Percentiles rank a stretch among this genome's conserved stretches.
These are phyloP conservation scores for Scortechinia acanthostroma DNA, from an alignment of 2,329 filamentous ascomycete species.

Conservation along the genomic window DNA sequence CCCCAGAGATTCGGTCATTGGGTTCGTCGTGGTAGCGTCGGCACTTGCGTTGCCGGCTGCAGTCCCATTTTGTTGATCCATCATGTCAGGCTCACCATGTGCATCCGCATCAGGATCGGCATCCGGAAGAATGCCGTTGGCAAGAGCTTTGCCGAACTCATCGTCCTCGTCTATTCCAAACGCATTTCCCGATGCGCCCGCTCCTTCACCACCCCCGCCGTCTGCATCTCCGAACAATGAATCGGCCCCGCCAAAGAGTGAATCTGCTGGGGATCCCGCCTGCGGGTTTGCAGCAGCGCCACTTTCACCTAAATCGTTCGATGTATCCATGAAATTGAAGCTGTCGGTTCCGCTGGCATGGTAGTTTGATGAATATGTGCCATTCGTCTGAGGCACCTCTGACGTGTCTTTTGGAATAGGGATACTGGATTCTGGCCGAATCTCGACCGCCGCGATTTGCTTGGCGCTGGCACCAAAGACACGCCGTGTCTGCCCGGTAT, in stretches of 20 bases:
- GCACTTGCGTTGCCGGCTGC: background rate
- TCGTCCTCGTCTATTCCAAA: conserved; percentile 1
- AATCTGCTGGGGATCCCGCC: conserved; percentile 11
- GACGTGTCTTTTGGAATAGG: conserved; percentile 33
- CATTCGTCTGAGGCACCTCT: conserved; percentile 15
- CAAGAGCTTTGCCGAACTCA: conserved; percentile 1
- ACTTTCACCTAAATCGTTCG: background rate
- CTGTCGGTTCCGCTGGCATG: conserved; percentile 8
- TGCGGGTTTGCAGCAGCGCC: conserved; percentile 10
- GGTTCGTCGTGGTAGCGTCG: background rate
- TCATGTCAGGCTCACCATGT: background rate
- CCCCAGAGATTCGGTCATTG: background rate
- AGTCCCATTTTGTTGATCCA: background rate
- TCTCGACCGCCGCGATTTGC: conserved; percentile 60
- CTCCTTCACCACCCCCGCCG: background rate
- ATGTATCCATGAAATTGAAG: background rate
- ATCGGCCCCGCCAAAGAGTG: conserved; percentile 6
- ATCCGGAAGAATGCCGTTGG: background rate
- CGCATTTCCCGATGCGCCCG: background rate
- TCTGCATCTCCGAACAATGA: conserved; percentile 1
- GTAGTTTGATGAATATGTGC: conserved; percentile 10
- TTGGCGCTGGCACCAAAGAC: conserved; percentile 43
- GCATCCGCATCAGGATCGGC: background rate
- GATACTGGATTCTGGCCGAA: conserved; percentile 48
- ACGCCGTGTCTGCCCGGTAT: conserved; percentile 52